phyloP scores from a whole-genome alignment of 371 early-diverging fungal species.

The Actinomortierella wolfii region DNA sequence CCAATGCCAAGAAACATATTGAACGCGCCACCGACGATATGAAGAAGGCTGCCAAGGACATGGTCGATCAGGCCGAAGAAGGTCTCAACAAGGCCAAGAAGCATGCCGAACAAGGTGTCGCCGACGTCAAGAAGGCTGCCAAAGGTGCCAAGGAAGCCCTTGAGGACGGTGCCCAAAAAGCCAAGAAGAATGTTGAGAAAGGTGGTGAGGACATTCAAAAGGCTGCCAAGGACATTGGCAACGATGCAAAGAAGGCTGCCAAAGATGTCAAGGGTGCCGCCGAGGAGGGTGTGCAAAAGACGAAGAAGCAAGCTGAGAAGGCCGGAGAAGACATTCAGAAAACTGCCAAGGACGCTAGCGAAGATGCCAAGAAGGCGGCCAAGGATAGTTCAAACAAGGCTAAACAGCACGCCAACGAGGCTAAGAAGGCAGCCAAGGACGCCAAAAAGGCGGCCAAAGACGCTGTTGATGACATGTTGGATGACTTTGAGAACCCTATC shows the following conservation, averaged over 20 bases:
- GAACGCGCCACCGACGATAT: conserved; percentile 3
- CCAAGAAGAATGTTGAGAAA: conserved; percentile 10
- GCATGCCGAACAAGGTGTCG: conserved; percentile 2
- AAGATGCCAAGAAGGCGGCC: conserved; percentile 6
- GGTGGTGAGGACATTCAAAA: conserved; percentile 10
- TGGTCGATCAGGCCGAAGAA: conserved; percentile 1
- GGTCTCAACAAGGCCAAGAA: conserved; percentile 9
- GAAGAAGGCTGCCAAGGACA: conserved; percentile 9
- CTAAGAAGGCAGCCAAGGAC: conserved; percentile 9
- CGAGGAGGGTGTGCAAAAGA: conserved; percentile 15
- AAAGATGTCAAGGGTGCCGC: conserved; percentile 17
- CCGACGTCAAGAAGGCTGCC: conserved; percentile 9
- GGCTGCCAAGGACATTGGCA: conserved; percentile 5
- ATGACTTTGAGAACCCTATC: conserved; percentile 23
- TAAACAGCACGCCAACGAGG: conserved; percentile 6
- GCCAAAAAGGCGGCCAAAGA: background rate
- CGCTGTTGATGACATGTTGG: conserved; percentile 3
- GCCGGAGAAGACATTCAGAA: conserved; percentile 12
- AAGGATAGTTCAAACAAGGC: conserved; percentile 5
- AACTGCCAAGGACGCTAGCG: conserved; percentile 7
- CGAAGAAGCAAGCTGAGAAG: conserved; percentile 12
- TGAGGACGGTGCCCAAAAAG: conserved; percentile 14
- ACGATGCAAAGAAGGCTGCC: conserved; percentile 11
- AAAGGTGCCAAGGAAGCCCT: conserved; percentile 4
- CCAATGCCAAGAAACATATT: conserved; percentile 6